phyloP scores from a whole-genome alignment of 176 grass and related monocot genomes.

The maize (Zea mays) region DNA sequence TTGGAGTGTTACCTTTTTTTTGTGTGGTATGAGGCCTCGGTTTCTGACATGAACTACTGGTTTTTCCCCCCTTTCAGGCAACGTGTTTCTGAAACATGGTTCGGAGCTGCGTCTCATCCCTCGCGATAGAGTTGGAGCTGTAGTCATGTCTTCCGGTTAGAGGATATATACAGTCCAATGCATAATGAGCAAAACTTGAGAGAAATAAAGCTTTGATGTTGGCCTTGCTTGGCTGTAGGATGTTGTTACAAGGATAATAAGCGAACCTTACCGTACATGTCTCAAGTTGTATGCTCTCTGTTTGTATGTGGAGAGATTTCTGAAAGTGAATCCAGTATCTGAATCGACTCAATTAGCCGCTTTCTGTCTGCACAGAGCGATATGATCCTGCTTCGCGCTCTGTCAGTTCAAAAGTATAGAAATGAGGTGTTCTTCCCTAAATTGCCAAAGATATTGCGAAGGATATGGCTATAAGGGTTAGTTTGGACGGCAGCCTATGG shows the following conservation, averaged over 20 bases:
- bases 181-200: slow-evolving; percentile 6
- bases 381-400: too few species aligned
- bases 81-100: slow-evolving; percentile 98
- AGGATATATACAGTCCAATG: not conserved
- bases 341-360: too few species aligned
- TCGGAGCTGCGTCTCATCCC: slow-evolving; percentile 97
- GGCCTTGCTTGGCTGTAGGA: slow-evolving; percentile 19
- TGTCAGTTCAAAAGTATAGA: too few species aligned
- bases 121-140: slow-evolving; percentile 79
- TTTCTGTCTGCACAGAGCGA: too few species aligned
- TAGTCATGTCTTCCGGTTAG: not conserved
- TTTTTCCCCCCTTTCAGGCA: slow-evolving; percentile 52
- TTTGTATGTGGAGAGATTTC: not conserved
- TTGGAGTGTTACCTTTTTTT: not conserved
- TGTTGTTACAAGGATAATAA: slow-evolving; percentile 4
- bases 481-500: too few species aligned
- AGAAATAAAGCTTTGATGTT: slow-evolving; percentile 23
- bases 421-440: too few species aligned
- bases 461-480: too few species aligned
- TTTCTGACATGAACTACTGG: not conserved
- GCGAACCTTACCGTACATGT: not conserved
- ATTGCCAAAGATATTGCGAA: too few species aligned
- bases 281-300: not conserved
- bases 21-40: not conserved
- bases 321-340: too few species aligned